Evolutionary conservation across 2,329 filamentous ascomycete species (phyloP).

Genomic region (Colletotrichum musae): DNA sequence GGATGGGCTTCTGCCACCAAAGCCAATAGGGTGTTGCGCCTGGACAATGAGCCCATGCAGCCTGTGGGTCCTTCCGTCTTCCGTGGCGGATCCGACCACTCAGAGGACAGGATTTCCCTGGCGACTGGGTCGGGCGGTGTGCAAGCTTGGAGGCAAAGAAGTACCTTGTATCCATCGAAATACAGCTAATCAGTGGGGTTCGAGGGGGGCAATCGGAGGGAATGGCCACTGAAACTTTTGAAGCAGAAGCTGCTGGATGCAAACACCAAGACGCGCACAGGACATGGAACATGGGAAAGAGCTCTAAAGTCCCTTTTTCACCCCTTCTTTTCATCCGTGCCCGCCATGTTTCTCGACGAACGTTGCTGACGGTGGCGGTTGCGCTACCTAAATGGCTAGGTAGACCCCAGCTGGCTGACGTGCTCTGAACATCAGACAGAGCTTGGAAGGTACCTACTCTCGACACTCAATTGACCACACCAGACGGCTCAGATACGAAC

Average conservation of each 20-base stretch:
- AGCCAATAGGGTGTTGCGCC: conserved; percentile 29
- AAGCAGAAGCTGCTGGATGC: background rate
- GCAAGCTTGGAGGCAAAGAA: conserved; percentile 22
- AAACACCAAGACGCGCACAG: conserved; percentile 19
- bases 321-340: conserved; percentile 18
- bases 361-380: conserved; percentile 26
- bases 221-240: conserved; percentile 5
- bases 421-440: background rate
- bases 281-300: conserved; percentile 30
- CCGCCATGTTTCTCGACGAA: conserved; percentile 22
- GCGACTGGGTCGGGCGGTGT: conserved; percentile 38
- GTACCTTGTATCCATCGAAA: background rate
- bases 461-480: conserved; percentile 16
- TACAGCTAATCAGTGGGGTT: conserved; percentile 24
- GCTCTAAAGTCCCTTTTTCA: conserved; percentile 7
- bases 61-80: conserved; percentile 37
- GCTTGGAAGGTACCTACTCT: background rate
- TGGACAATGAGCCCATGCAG: conserved; percentile 34
- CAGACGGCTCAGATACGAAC: background rate
- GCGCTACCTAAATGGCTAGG: background rate
- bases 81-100: conserved; percentile 23
- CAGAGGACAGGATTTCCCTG: conserved; percentile 8
- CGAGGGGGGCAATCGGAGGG: background rate
- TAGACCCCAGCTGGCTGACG: too few relatives aligned
- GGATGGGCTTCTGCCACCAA: background rate